phyloP scores from a whole-genome alignment of 169 alveolate species.

The Pseudocohnilembus persalinus region DNA sequence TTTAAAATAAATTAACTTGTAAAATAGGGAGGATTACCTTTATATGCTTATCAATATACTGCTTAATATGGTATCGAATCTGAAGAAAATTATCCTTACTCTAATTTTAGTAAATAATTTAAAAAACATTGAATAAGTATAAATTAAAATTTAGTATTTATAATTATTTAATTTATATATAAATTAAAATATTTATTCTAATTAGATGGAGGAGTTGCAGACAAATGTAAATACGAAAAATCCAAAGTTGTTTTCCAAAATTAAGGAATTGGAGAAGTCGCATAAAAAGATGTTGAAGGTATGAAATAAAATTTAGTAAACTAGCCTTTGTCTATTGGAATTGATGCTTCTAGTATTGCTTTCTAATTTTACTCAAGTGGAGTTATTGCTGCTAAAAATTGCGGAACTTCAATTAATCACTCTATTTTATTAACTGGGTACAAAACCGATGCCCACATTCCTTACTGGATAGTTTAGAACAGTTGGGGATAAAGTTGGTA shows the following conservation, averaged over 20 bases:
- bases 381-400: not conserved
- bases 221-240: not conserved
- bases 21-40: not conserved
- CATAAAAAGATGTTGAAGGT: not conserved
- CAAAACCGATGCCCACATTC: not conserved
- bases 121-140: too few relatives aligned
- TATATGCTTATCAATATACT: not conserved
- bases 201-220: not conserved
- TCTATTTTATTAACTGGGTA: not conserved
- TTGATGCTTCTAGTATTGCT: not conserved
- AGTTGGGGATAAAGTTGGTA: not conserved
- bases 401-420: not conserved
- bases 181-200: too few relatives aligned
- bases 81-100: not conserved
- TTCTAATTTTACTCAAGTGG: not conserved
- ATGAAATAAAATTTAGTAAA: too few relatives aligned
- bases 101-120: too few relatives aligned
- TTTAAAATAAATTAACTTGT: too few relatives aligned
- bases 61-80: not conserved
- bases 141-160: too few relatives aligned
- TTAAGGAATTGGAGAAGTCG: not conserved
- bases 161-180: too few relatives aligned
- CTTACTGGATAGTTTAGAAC: not conserved
- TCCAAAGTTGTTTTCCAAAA: not conserved
- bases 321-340: not conserved